phyloP scores from a whole-genome alignment of 164 flowering plant genomes.

The Berberis thunbergii region DNA sequence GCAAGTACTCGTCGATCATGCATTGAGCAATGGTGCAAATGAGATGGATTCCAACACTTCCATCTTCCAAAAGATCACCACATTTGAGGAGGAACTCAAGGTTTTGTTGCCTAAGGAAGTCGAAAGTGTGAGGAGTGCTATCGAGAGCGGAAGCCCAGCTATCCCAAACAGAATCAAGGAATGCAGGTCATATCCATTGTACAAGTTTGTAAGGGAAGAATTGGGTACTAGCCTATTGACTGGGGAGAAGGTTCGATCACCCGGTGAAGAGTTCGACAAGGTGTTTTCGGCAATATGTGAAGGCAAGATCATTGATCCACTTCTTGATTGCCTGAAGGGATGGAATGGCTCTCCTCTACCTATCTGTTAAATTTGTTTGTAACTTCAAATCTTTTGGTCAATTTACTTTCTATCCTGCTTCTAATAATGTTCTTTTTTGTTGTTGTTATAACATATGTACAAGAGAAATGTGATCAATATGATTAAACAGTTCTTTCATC shows the following conservation, averaged over 20 bases:
- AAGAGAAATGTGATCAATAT: too few relatives aligned
- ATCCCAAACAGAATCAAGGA: slow-evolving; percentile 40
- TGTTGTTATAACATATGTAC: too few relatives aligned
- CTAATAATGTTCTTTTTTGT: too few relatives aligned
- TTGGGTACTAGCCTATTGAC: slow-evolving; percentile 32
- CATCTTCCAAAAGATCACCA: slow-evolving; percentile 39
- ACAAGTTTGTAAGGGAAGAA: slow-evolving; percentile 48
- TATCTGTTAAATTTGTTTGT: slow-evolving; percentile 18
- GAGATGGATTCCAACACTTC: slow-evolving; percentile 27
- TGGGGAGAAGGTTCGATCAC: slow-evolving; percentile 42
- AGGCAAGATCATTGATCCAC: slow-evolving; percentile 46
- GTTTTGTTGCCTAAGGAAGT: slow-evolving; percentile 44
- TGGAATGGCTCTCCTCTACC: slow-evolving; percentile 64
- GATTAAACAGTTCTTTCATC: too few relatives aligned
- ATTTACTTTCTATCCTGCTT: too few relatives aligned
- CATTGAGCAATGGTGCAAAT: slow-evolving; percentile 27
- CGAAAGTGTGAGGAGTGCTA: slow-evolving; percentile 22
- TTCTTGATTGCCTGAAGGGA: slow-evolving; percentile 37
- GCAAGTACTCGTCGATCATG: slow-evolving; percentile 48
- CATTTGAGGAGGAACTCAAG: slow-evolving; percentile 51
- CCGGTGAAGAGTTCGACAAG: slow-evolving; percentile 51
- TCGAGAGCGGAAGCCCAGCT: slow-evolving; percentile 26
- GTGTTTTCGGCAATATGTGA: slow-evolving; percentile 46
- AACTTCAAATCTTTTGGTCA: too few relatives aligned
- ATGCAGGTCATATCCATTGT: slow-evolving; percentile 52